A percentile compares a stretch with the other conserved stretches of the same genome.
Conservation (phyloP, 495 filamentous ascomycete species). For the Tuber melanosporum region DNA sequence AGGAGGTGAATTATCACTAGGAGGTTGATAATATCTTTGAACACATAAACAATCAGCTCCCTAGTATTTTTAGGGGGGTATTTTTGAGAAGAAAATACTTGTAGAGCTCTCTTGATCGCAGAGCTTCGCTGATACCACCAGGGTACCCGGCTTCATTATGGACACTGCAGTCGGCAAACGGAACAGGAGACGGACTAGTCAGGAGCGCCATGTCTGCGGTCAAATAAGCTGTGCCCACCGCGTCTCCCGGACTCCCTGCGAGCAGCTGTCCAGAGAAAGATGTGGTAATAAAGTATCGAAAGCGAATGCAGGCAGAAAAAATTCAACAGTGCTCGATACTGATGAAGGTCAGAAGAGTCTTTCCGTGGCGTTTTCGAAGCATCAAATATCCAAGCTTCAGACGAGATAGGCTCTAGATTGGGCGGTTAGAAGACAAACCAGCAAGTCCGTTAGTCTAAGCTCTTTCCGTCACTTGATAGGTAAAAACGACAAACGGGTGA, state of each 20-base stretch:
- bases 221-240: neutral
- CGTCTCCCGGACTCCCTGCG: neutral
- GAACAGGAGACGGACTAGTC: neutral
- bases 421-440: neutral
- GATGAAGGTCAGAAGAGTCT: neutral
- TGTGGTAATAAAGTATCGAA: neutral
- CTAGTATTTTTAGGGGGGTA: neutral
- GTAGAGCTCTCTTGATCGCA: constrained; percentile 40
- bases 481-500: neutral
- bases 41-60: neutral
- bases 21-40: constrained; percentile 33
- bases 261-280: neutral
- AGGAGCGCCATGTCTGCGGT: neutral
- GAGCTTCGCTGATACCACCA: constrained; percentile 12
- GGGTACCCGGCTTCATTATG: constrained; percentile 10
- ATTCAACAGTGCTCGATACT: neutral
- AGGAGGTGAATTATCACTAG: constrained; percentile 4
- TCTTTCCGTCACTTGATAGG: neutral
- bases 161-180: neutral
- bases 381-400: neutral
- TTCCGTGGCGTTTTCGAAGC: neutral
- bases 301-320: neutral
- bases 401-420: neutral
- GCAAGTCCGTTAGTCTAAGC: neutral
- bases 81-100: constrained; percentile 28